A percentile compares a stretch with the other conserved stretches of the same genome.
Conservation (phyloP, 306 rosid species). For the Casuarina cunninghamiana region DNA sequence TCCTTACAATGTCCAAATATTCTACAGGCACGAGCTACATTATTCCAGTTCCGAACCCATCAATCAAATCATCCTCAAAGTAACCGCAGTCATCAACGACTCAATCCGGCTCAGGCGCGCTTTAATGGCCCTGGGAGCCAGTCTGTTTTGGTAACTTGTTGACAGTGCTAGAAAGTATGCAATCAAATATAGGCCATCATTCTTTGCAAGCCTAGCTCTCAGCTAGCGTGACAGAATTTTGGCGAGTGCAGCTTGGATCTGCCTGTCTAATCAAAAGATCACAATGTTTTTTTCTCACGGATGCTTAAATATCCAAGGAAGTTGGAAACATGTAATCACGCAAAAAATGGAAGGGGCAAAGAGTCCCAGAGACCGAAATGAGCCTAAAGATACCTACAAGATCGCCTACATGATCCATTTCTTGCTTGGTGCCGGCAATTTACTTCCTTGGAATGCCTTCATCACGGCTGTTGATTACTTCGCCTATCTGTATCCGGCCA, state of each 20-base stretch:
- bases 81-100: conserved; percentile 30
- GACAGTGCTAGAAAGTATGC: no score
- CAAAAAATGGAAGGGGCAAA: conserved; percentile 53
- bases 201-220: conserved; percentile 19
- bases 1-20: conserved; percentile 63
- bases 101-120: conserved; percentile 21
- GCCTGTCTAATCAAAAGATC: conserved; percentile 49
- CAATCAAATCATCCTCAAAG: conserved; percentile 59
- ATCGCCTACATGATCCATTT: conserved; percentile 82
- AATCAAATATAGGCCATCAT: conserved; percentile 19
- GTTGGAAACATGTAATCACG: conserved; percentile 13
- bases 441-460: conserved; percentile 96
- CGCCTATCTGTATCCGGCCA: conserved; percentile 65
- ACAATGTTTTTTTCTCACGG: not conserved
- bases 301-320: conserved; percentile 29
- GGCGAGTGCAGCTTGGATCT: conserved; percentile 30
- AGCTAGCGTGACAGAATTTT: conserved; percentile 15
- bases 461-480: conserved; percentile 96
- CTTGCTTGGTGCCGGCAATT: conserved; percentile 86
- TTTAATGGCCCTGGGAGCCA: conserved; percentile 14
- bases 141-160: not conserved
- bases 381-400: conserved; percentile 51
- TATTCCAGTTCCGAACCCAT: conserved; percentile 55
- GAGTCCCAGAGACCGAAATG: conserved; percentile 39
- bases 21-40: conserved; percentile 51